These are phyloP conservation scores for Phyllosticta citribraziliensis DNA, from an alignment of 2,329 filamentous ascomycete genomes.

Conservation along the genomic window DNA sequence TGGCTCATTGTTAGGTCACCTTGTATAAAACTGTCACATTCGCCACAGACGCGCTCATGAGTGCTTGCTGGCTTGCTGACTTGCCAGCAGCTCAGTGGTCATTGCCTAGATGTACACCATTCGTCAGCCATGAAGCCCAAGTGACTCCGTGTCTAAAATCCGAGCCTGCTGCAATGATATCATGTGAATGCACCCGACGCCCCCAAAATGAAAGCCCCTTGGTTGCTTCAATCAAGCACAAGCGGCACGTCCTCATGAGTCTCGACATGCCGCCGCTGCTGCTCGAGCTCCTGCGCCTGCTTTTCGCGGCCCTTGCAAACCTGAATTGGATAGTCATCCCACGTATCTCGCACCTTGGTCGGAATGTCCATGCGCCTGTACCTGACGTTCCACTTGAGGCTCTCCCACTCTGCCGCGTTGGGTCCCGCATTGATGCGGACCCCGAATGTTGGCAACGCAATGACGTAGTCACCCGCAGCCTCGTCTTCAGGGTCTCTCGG, in stretches of 20 bases:
- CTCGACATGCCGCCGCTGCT: not conserved
- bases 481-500: not conserved
- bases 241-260: conserved; percentile 3
- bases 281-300: not conserved
- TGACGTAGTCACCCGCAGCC: conserved; percentile 12
- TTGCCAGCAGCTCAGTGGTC: too few species aligned
- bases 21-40: too few species aligned
- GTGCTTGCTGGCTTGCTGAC: too few species aligned
- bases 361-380: conserved; percentile 19
- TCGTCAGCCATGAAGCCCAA: too few species aligned
- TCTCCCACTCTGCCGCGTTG: conserved; percentile 8
- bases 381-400: conserved; percentile 15
- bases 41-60: too few species aligned
- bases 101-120: too few species aligned
- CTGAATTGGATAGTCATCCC: conserved; percentile 3
- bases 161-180: too few species aligned
- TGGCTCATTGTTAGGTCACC: too few species aligned
- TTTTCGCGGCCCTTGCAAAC: not conserved
- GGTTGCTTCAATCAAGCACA: not conserved
- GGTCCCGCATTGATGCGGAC: conserved; percentile 12
- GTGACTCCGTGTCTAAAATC: too few species aligned
- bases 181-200: too few species aligned
- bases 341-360: conserved; percentile 2
- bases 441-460: conserved; percentile 23
- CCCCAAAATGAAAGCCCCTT: too few species aligned